phyloP scores from a whole-genome alignment of 495 filamentous ascomycete species.

The Aspergillus haitiensis region DNA sequence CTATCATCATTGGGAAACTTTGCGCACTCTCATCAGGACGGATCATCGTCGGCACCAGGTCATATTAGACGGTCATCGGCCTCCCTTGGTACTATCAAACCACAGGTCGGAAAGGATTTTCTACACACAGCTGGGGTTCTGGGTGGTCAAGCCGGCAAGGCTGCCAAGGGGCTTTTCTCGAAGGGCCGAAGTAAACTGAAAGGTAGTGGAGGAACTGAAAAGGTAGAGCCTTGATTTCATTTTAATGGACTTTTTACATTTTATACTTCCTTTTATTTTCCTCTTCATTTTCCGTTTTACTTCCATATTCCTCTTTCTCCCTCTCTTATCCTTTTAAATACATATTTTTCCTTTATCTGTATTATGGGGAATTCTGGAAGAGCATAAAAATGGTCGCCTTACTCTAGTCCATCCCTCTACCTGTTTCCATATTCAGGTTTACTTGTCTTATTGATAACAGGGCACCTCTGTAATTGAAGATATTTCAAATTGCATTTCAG shows the following conservation, averaged over 20 bases:
- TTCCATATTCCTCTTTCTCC: slow-evolving; percentile 27
- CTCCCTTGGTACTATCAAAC: slow-evolving; percentile 40
- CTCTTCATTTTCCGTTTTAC: slow-evolving; percentile 6
- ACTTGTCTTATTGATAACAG: slow-evolving; percentile 29
- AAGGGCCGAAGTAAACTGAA: slow-evolving; percentile 83
- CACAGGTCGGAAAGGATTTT: slow-evolving; percentile 73
- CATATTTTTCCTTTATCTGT: slow-evolving; percentile 29
- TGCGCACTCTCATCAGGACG: slow-evolving; percentile 47
- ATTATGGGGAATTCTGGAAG: slow-evolving; percentile 2
- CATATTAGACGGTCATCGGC: slow-evolving; percentile 40
- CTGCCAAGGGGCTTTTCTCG: slow-evolving; percentile 82
- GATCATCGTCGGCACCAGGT: slow-evolving; percentile 35
- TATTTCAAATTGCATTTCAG: slow-evolving; percentile 30
- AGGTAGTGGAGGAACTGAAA: slow-evolving; percentile 59
- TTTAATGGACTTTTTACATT: slow-evolving; percentile 16
- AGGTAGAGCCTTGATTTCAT: slow-evolving; percentile 72
- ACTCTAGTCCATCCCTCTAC: neutral
- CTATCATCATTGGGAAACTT: slow-evolving; percentile 37
- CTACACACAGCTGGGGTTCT: slow-evolving; percentile 74
- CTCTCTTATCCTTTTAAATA: slow-evolving; percentile 22
- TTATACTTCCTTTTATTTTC: slow-evolving; percentile 10
- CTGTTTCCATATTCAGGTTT: slow-evolving; percentile 10
- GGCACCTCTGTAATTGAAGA: slow-evolving; percentile 38
- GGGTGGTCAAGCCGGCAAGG: slow-evolving; percentile 69
- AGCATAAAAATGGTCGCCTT: slow-evolving; percentile 2